These are phyloP conservation scores for Myxozyma kluyveri DNA, from an alignment of 805 yeast genomes.

Conservation along the genomic window DNA sequence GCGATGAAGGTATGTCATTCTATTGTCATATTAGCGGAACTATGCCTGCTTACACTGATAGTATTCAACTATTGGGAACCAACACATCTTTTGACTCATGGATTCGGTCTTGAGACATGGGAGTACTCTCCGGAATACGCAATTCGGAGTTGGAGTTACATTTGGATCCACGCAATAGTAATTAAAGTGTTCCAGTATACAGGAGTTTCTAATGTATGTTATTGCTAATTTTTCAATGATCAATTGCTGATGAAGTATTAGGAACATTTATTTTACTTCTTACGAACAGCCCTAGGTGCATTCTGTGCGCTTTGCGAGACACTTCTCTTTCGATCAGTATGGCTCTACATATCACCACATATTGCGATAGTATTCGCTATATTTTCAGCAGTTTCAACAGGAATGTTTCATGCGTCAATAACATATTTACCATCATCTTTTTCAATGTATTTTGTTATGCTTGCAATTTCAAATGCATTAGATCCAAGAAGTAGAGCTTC, in stretches of 20 bases:
- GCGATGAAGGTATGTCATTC: constrained; percentile 70
- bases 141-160: constrained; percentile 79
- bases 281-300: constrained; percentile 48
- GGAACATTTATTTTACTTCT: constrained; percentile 47
- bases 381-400: constrained; percentile 65
- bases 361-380: constrained; percentile 61
- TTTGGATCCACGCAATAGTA: constrained; percentile 47
- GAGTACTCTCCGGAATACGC: constrained; percentile 90
- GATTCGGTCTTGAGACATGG: constrained; percentile 94
- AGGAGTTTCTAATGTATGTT: constrained; percentile 27
- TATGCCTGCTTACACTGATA: neutral
- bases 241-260: constrained; percentile 1
- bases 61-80: constrained; percentile 95
- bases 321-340: constrained; percentile 47
- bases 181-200: constrained; percentile 27
- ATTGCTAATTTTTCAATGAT: neutral
- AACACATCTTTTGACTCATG: constrained; percentile 67
- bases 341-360: constrained; percentile 38
- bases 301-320: constrained; percentile 53
- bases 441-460: constrained; percentile 53
- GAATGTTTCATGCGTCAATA: constrained; percentile 84
- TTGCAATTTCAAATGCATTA: constrained; percentile 36
- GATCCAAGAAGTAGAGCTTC: constrained; percentile 15
- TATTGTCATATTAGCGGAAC: neutral
- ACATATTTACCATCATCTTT: constrained; percentile 82